These are phyloP conservation scores for Nicotiana rustica DNA, from an alignment of 305 asterid genomes.

Conservation along the genomic window DNA sequence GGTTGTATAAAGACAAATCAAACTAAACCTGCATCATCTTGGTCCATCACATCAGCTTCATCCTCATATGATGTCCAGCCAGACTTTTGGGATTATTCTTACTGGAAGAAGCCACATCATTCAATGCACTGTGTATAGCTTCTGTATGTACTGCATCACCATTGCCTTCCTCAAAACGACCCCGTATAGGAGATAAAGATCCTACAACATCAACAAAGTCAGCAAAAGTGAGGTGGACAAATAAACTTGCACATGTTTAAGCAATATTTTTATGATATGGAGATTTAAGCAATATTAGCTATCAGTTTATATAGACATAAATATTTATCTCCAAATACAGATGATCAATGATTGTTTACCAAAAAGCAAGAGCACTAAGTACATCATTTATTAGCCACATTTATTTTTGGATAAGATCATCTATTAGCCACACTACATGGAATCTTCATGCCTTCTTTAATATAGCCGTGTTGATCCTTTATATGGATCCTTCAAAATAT, in stretches of 20 bases:
- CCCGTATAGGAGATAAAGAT: conserved; percentile 57
- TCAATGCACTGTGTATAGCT: conserved; percentile 51
- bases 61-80: conserved; percentile 94
- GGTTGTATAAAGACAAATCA: neutral
- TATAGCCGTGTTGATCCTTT: neutral
- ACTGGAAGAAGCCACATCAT: conserved; percentile 53
- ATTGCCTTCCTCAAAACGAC: conserved; percentile 50
- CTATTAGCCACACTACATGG: conserved; percentile 5
- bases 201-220: conserved; percentile 46
- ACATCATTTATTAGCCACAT: too few relatives aligned
- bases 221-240: neutral
- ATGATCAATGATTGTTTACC: conserved; percentile 20
- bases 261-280: too few relatives aligned
- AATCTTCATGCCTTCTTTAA: neutral
- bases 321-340: neutral
- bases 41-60: conserved; percentile 63
- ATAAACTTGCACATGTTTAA: neutral
- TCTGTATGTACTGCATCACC: conserved; percentile 49
- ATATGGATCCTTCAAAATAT: neutral
- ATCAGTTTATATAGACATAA: neutral
- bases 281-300: neutral
- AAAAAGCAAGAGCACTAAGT: neutral
- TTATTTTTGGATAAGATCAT: neutral
- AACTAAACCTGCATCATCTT: conserved; percentile 47
- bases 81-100: conserved; percentile 47